These are phyloP conservation scores for Pleurotus ostreatus DNA, from an alignment of 768 basidiomycete species.

Conservation along the genomic window DNA sequence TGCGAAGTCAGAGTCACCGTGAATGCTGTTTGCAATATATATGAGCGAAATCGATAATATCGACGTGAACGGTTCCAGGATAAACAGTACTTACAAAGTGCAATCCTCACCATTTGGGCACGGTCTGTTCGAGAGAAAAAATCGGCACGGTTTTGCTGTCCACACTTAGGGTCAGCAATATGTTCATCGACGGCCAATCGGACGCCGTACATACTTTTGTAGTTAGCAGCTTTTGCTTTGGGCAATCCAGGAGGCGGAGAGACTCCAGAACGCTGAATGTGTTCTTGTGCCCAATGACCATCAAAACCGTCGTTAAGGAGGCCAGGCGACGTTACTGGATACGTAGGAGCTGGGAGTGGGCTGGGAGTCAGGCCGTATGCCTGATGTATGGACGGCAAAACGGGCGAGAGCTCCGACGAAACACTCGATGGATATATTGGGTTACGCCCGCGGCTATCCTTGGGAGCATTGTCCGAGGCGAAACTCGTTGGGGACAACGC, in stretches of 20 bases:
- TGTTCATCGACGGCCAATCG: neutral
- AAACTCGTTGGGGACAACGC: neutral
- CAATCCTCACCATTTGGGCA: constrained; percentile 54
- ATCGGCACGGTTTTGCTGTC: constrained; percentile 62
- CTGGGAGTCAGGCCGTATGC: neutral
- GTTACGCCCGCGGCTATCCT: neutral
- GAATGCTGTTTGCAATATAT: constrained; percentile 33
- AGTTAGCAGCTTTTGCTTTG: constrained; percentile 23
- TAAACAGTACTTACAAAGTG: constrained; percentile 46
- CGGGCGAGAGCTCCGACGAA: neutral
- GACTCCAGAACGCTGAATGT: neutral
- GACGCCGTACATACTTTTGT: constrained; percentile 34
- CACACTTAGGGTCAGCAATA: neutral
- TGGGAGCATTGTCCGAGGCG: neutral
- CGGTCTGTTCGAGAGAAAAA: constrained; percentile 37
- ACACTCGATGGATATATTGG: neutral
- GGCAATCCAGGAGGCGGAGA: neutral
- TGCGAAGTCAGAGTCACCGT: constrained; percentile 25
- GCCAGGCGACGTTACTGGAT: neutral
- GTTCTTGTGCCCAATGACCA: neutral
- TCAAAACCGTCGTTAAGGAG: neutral
- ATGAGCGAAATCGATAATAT: neutral
- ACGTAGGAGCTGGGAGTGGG: neutral
- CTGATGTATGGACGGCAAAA: constrained; percentile 2
- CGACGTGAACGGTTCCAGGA: neutral